Evolutionary conservation across 2,329 filamentous ascomycete species (phyloP), one percentile per base, ranked within the genome.

Genomic region (Cordyceps cateniannulata): DNA sequence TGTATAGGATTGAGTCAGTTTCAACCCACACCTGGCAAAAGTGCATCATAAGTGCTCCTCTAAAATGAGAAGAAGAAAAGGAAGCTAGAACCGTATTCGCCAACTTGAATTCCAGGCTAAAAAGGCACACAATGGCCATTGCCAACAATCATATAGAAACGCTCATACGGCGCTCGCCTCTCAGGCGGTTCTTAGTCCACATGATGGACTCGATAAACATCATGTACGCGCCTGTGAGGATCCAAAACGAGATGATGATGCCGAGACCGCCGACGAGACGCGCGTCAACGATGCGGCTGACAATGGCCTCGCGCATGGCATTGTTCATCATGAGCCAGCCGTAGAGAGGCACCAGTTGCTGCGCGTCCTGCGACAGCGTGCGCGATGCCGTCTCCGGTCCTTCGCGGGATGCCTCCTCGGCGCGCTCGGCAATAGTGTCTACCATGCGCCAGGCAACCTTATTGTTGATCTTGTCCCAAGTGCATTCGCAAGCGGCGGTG

Each of bases 381-480:
- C 59, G 62, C 48, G 65, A 52, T 24, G 3, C 62, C 62, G 42
- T 57, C 58, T 18, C 54, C 35, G 8, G 59, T 61, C 4, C 63
- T 1, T 25, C 63, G 61, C 5, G 64, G 64, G 58, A 65, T 62
- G 16, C 38, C 60, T 75, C 75, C 27, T 65, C 69, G 52, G 75
- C 72, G 24, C 80, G 72, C 50, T 80, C 75, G n/a, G 78, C 75
- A 53, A 84, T 81, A n/a, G 74, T 75, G 55, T 82, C 78, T 3
- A 79, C 75, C 73, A 89, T 83, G 61, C 83, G 80, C 79, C 84
- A 85, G 3, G 87, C 87, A 1, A 88, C 86, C 53, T 82, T 83
- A 66, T 87, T 87, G 73, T 88, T 87, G 71, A 89, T 87, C 73
- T 82, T 86, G 62, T 88, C 85, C 87, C 87, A 90, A 0, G 85